Percentiles rank a stretch among this genome's conserved stretches.
phyloP scores from a whole-genome alignment of 1,139 yeast species.

The Saccharomycopsis hybrid region DNA sequence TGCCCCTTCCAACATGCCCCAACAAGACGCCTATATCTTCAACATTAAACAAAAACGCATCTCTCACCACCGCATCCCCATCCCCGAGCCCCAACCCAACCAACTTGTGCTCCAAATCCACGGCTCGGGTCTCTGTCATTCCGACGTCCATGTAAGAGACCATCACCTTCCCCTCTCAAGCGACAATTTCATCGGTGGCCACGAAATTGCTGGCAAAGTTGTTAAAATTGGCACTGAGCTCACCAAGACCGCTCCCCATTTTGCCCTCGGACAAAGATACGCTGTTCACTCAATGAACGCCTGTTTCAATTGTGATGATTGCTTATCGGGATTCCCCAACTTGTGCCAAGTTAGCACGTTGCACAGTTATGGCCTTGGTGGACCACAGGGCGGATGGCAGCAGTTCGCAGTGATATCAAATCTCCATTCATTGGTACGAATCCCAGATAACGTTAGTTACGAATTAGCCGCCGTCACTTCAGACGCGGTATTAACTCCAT shows the following conservation, averaged over 20 bases:
- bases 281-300: conserved; percentile 35
- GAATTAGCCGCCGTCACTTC: conserved; percentile 45
- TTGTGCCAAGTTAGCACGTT: conserved; percentile 28
- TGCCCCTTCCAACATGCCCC: background rate
- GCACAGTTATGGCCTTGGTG: conserved; percentile 35
- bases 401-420: conserved; percentile 30
- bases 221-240: conserved; percentile 34
- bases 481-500: conserved; percentile 45
- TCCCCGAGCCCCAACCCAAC: conserved; percentile 33
- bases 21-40: background rate
- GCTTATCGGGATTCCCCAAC: conserved; percentile 41
- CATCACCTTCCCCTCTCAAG: conserved; percentile 25
- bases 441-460: conserved; percentile 41
- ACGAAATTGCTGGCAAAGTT: conserved; percentile 49
- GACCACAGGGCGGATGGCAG: conserved; percentile 45
- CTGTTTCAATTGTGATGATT: conserved; percentile 40
- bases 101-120: conserved; percentile 42
- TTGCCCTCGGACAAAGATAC: conserved; percentile 32
- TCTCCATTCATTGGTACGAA: conserved; percentile 29
- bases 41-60: background rate
- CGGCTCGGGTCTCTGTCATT: conserved; percentile 48
- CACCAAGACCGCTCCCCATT: conserved; percentile 14
- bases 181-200: conserved; percentile 45
- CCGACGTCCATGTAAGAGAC: conserved; percentile 42
- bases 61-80: conserved; percentile 29